Base-by-base conservation (phyloP, 2,329 filamentous ascomycete species). In the Stenocarpella maydis region DNA sequence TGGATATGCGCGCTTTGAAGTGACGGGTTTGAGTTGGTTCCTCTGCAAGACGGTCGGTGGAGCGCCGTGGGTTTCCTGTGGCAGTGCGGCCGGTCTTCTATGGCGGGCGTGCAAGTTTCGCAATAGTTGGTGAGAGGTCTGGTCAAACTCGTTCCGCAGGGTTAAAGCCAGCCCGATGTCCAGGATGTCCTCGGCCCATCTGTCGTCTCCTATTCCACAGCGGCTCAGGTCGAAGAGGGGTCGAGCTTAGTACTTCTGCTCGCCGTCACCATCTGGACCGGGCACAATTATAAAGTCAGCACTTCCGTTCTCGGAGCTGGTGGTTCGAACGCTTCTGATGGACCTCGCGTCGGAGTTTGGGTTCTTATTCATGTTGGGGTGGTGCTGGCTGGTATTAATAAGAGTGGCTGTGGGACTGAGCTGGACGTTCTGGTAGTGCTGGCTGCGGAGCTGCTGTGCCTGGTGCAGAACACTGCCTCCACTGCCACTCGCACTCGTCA, bases 281-380 rank as follows among this genome's bases (percentile, higher is more conserved):
- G 77, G 73, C 74, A 81, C 77, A 75, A 81, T 74, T 54, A 80
- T 78, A 79, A 78, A 78, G 81, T 83, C 79, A 83, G 81, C 77
- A 80, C 75, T 79, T 76, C 75, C 76, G 73, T 76, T 78, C 74
- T 78, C 76, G 75, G 76, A 72, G 72, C 74, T 74, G 75, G 72
- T 73, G 45, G 68, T 71, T 58, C 65, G 70, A 47, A 69, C 67
- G 63, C 69, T 71, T 45, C 68, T 71, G 70, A 70, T 39, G 24
- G 70, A 70, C 50, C 65, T 71, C 54, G 70, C 64, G 68, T 70
- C 68, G 64, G 64, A 67, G 45, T 53, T 37, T 61, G 66, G 72
- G 54, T 64, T 54, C 69, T 76, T 73, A 71, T 69, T 65, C 31
- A 67, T 55, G 43, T 49, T 69, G 63, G 74, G 64, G 65, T 72